Percentiles rank a stretch among this genome's conserved stretches.
Evolutionary conservation across 768 basidiomycete species (phyloP).

Genomic region (Suillus decipiens): DNA sequence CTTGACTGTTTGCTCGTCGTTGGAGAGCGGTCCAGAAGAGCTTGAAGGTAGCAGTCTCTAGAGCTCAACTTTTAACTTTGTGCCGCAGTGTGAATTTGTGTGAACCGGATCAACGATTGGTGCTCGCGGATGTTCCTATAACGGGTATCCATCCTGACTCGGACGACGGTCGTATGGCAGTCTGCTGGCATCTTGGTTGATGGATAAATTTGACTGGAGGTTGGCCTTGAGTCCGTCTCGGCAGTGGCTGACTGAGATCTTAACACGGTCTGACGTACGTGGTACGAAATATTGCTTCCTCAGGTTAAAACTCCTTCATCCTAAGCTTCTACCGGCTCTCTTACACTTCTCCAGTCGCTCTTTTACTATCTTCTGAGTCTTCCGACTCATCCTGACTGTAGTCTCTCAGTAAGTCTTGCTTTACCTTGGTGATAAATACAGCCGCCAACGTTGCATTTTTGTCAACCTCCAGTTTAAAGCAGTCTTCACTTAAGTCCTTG

Average conservation of each 20-base stretch:
- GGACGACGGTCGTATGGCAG: background rate
- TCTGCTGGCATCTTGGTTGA: background rate
- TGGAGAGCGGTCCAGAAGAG: background rate
- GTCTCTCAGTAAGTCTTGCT: constrained; percentile 3
- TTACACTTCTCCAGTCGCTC: constrained; percentile 10
- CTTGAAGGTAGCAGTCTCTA: no score
- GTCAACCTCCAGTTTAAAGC: background rate
- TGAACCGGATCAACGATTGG: background rate
- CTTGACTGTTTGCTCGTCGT: background rate
- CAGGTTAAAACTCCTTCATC: background rate
- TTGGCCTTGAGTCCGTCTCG: no score
- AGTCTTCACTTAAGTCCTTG: constrained; percentile 5
- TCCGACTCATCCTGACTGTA: background rate
- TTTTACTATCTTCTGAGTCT: constrained; percentile 5
- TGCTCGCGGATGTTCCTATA: background rate
- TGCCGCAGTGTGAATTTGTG: background rate
- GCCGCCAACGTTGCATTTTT: background rate
- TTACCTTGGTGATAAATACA: background rate
- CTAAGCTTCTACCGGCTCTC: background rate
- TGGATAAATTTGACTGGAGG: background rate
- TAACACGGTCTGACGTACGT: constrained; percentile 1
- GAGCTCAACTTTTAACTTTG: background rate
- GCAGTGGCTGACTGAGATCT: background rate
- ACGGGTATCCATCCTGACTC: background rate
- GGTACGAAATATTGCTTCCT: background rate